These are phyloP conservation scores for Geosmithia putterillii DNA, from an alignment of 2,329 filamentous ascomycete species.

Conservation along the genomic window DNA sequence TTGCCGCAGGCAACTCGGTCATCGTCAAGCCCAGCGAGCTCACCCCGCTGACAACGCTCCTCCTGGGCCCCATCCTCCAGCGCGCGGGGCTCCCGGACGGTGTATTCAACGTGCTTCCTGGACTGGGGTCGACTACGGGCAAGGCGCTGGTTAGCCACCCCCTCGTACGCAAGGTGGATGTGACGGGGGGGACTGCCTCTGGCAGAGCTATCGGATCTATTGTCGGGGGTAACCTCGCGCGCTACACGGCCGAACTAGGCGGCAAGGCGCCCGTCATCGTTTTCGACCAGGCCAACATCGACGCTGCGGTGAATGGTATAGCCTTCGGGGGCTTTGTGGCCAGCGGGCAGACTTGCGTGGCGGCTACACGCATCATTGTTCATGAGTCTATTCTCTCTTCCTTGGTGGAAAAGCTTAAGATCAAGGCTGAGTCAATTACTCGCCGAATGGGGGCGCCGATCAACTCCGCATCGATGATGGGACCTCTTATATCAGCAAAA, in stretches of 20 bases:
- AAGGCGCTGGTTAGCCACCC: conserved; percentile 42
- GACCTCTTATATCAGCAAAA: conserved; percentile 46
- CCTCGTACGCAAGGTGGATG: conserved; percentile 53
- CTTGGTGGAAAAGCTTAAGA: conserved; percentile 58
- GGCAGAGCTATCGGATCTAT: conserved; percentile 56
- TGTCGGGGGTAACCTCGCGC: conserved; percentile 53
- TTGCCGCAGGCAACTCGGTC: conserved; percentile 79
- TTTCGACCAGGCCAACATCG: conserved; percentile 51
- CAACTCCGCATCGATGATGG: conserved; percentile 49
- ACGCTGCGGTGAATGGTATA: conserved; percentile 70
- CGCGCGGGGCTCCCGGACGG: conserved; percentile 72
- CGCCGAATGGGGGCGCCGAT: conserved; percentile 43
- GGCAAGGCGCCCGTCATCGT: conserved; percentile 60
- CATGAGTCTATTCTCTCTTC: conserved; percentile 71
- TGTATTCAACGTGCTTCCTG: conserved; percentile 87
- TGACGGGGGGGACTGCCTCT: conserved; percentile 63
- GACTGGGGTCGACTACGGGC: conserved; percentile 63
- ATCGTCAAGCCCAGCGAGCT: conserved; percentile 92
- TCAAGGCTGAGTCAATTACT: conserved; percentile 44
- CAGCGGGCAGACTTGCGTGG: conserved; percentile 92
- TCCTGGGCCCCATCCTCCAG: conserved; percentile 63
- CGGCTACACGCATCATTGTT: conserved; percentile 83
- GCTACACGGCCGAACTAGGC: conserved; percentile 59
- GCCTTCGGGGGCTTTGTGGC: conserved; percentile 93
- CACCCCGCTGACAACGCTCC: conserved; percentile 83